A percentile compares a stretch with the other conserved stretches of the same genome.
These are phyloP conservation scores for Aspergillus coremiiformis DNA, from an alignment of 495 filamentous ascomycete species.

Conservation along the genomic window DNA sequence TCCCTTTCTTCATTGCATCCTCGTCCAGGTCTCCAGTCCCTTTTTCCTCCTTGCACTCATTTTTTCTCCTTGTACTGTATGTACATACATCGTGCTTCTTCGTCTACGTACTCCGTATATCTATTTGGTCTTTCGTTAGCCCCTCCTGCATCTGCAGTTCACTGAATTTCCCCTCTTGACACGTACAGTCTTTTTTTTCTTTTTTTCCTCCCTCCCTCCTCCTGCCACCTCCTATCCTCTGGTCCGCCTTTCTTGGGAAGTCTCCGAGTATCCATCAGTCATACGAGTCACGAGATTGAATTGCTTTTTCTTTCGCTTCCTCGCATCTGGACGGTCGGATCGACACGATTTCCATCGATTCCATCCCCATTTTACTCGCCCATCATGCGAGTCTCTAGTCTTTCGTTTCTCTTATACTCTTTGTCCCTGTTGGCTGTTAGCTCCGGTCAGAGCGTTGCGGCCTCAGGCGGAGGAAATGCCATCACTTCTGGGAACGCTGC, in stretches of 20 bases:
- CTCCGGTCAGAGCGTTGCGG: slow-evolving; percentile 28
- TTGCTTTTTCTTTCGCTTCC: not conserved
- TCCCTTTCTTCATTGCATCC: slow-evolving; percentile 1
- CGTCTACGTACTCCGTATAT: slow-evolving; percentile 7
- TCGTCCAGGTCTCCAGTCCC: slow-evolving; percentile 7
- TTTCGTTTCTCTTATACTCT: slow-evolving; percentile 33
- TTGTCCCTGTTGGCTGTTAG: slow-evolving; percentile 32
- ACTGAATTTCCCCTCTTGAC: not conserved
- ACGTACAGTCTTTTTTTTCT: slow-evolving; percentile 2
- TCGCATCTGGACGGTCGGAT: slow-evolving; percentile 7
- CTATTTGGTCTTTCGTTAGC: slow-evolving; percentile 15
- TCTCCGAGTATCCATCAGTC: not conserved
- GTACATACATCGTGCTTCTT: slow-evolving; percentile 15
- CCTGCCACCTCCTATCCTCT: not conserved
- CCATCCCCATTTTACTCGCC: not conserved
- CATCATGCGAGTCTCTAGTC: slow-evolving; percentile 33
- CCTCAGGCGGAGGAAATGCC: slow-evolving; percentile 17
- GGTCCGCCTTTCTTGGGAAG: not conserved
- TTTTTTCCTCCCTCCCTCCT: no score
- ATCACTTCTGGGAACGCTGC: slow-evolving; percentile 14
- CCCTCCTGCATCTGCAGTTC: slow-evolving; percentile 1
- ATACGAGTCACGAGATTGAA: slow-evolving; percentile 1
- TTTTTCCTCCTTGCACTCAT: slow-evolving; percentile 16
- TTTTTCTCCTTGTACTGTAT: not conserved
- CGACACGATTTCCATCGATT: not conserved